Evolutionary conservation across 805 yeast species (phyloP).

Genomic region (Alloascoidea africana): DNA sequence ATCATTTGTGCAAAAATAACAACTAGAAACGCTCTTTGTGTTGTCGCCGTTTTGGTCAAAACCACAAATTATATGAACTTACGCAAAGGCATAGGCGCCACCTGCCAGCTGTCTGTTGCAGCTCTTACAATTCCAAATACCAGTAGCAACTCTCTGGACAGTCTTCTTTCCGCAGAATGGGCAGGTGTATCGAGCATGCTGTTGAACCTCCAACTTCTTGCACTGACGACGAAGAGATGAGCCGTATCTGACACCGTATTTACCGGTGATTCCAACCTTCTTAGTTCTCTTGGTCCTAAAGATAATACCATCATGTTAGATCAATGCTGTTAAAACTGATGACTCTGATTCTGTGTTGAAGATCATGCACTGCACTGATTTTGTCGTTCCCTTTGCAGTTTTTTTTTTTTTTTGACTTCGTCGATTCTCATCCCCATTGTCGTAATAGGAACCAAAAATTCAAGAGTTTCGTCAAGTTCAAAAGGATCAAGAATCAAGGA

Average conservation of each 20-base stretch:
- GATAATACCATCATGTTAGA: slow-evolving; percentile 21
- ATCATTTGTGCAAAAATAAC: no score
- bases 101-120: slow-evolving; percentile 98
- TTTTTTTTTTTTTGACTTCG: no score
- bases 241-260: slow-evolving; percentile 99
- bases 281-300: slow-evolving; percentile 98
- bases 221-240: slow-evolving; percentile 99
- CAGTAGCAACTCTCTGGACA: slow-evolving; percentile 94
- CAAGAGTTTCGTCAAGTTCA: no score
- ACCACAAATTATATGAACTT: slow-evolving; percentile 5
- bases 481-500: no score
- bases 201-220: slow-evolving; percentile 98
- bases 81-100: slow-evolving; percentile 97
- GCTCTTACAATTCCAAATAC: slow-evolving; percentile 96
- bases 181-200: slow-evolving; percentile 97
- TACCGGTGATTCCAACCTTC: slow-evolving; percentile 99
- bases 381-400: no score
- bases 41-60: neutral
- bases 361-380: no score
- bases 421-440: no score
- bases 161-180: slow-evolving; percentile 99
- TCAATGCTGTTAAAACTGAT: neutral
- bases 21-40: no score
- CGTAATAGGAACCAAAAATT: no score
- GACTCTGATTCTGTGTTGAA: no score